phyloP scores from a whole-genome alignment of 345 rosid species.

The Mangifera indica region DNA sequence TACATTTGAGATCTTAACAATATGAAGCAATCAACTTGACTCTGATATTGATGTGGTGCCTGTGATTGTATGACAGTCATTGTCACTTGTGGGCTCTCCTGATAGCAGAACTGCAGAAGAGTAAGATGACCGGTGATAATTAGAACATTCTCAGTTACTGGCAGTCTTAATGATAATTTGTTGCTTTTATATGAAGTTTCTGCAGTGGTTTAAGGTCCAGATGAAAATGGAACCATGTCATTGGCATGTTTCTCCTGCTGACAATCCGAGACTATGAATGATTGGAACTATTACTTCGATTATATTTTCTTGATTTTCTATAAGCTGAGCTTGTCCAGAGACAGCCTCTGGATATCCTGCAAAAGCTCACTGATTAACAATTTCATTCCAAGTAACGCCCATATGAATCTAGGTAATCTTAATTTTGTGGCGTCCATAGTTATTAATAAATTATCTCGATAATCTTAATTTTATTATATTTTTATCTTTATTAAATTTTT shows the following conservation, averaged over 20 bases:
- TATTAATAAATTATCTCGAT: too few species aligned
- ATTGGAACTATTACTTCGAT: background rate
- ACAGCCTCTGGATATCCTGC: too few species aligned
- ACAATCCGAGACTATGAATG: background rate
- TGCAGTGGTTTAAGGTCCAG: background rate
- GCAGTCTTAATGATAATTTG: background rate
- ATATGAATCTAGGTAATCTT: too few species aligned
- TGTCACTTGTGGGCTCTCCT: background rate
- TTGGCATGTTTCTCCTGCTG: background rate
- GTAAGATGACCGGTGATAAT: background rate
- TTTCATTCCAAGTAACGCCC: too few species aligned
- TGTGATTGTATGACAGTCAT: background rate
- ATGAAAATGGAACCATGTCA: background rate
- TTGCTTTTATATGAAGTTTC: background rate
- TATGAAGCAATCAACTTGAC: background rate
- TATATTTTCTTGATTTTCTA: too few species aligned
- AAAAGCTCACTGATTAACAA: too few species aligned
- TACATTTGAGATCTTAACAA: too few species aligned
- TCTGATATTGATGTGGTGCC: background rate
- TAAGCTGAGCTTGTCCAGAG: too few species aligned
- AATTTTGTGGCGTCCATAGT: too few species aligned
- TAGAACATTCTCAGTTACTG: background rate
- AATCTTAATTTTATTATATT: too few species aligned
- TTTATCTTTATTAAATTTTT: too few species aligned
- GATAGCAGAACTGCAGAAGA: background rate